Percentiles rank a stretch among this genome's conserved stretches.
These are phyloP conservation scores for Tillandsia leiboldiana DNA, from an alignment of 176 grass and related monocot genomes.

Conservation along the genomic window DNA sequence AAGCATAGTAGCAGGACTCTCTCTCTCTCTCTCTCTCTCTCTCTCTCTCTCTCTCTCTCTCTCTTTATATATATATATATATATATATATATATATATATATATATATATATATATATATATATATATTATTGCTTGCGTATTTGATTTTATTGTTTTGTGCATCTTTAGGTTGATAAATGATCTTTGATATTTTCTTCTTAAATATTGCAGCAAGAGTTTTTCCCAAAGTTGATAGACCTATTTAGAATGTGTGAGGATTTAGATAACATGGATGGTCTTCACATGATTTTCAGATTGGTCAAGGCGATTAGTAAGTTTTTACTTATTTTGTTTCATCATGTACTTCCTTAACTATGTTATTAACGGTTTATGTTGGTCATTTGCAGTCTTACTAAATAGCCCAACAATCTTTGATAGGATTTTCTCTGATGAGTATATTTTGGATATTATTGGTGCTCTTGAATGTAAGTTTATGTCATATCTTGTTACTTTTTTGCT, in stretches of 20 bases:
- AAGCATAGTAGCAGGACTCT: too few relatives aligned
- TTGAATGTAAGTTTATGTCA: slow-evolving; percentile 68
- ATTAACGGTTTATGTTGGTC: slow-evolving; percentile 34
- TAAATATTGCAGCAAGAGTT: slow-evolving; percentile 47
- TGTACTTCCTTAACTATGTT: slow-evolving; percentile 8
- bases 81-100: too few relatives aligned
- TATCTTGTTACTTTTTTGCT: neutral
- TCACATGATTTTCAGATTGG: slow-evolving; percentile 78
- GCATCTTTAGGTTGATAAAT: neutral
- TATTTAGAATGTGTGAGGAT: slow-evolving; percentile 68
- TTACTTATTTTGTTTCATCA: slow-evolving; percentile 21
- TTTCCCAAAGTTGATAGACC: slow-evolving; percentile 65
- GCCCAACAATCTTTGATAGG: slow-evolving; percentile 47
- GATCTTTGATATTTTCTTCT: slow-evolving; percentile 9
- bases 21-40: too few relatives aligned
- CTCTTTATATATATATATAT: too few relatives aligned
- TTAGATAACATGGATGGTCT: slow-evolving; percentile 51
- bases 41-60: too few relatives aligned
- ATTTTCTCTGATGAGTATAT: slow-evolving; percentile 78
- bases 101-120: too few relatives aligned
- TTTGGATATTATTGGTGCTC: slow-evolving; percentile 64
- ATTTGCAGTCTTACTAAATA: slow-evolving; percentile 70
- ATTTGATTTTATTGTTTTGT: neutral
- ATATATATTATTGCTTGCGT: too few relatives aligned
- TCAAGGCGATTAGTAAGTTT: slow-evolving; percentile 71